These are phyloP conservation scores for Kwoniella pini DNA, from an alignment of 768 basidiomycete genomes.

Conservation along the genomic window DNA sequence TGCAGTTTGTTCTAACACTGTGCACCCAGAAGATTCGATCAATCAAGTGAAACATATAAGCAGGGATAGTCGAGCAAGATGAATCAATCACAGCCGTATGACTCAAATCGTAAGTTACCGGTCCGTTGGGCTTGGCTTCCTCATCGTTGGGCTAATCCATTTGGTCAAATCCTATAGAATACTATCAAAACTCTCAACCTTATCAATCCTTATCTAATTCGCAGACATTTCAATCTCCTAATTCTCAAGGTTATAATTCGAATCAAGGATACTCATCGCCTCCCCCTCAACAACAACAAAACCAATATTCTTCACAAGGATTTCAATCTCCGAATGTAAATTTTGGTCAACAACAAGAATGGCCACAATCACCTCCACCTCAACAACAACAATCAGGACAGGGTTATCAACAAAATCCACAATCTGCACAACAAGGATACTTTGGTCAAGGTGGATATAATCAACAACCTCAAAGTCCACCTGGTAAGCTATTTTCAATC, in stretches of 20 bases:
- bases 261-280: conserved; percentile 1
- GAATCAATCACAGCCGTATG: conserved; percentile 29
- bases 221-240: not conserved
- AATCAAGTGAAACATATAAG: too few relatives aligned
- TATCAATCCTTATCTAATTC: not conserved
- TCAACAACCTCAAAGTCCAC: conserved; percentile 36
- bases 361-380: not conserved
- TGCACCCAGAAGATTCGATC: too few relatives aligned
- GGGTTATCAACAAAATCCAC: not conserved
- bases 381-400: not conserved
- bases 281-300: conserved; percentile 5
- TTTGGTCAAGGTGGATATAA: conserved; percentile 20
- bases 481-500: conserved; percentile 37
- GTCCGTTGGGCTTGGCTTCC: not conserved
- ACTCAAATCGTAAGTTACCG: conserved; percentile 17
- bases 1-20: too few relatives aligned
- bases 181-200: conserved; percentile 12
- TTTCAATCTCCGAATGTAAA: not conserved
- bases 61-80: not conserved
- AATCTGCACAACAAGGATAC: conserved; percentile 13
- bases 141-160: not conserved
- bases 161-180: conserved; percentile 4
- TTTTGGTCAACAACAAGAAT: conserved; percentile 5
- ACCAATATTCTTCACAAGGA: conserved; percentile 2
- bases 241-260: not conserved